Conservation (phyloP, 2,329 filamentous ascomycete species). For the Zymoseptoria tritici region DNA sequence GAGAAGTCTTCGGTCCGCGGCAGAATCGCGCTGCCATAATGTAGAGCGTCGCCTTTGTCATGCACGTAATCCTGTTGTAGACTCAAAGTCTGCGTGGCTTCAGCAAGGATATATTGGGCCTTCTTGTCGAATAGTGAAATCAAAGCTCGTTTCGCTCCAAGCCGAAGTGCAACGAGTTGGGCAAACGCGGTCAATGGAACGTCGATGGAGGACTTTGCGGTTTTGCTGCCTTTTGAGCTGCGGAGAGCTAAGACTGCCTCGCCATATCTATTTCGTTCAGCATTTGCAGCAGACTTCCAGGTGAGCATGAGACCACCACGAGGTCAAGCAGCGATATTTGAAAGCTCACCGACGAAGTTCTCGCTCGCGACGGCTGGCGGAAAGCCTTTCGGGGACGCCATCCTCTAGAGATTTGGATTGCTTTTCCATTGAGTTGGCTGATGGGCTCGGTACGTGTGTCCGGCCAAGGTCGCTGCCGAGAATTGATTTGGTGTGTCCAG, state of each 20-base stretch:
- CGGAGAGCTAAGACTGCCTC: constrained; percentile 6
- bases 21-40: constrained; percentile 28
- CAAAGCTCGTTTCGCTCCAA: constrained; percentile 31
- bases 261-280: constrained; percentile 4
- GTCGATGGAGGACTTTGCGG: constrained; percentile 4
- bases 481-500: not conserved
- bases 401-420: not conserved
- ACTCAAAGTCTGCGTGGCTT: constrained; percentile 38
- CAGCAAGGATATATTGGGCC: constrained; percentile 44
- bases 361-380: not conserved
- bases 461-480: too few species aligned
- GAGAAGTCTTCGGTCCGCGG: constrained; percentile 30
- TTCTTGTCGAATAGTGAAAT: constrained; percentile 43
- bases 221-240: not conserved
- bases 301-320: not conserved
- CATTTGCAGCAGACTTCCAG: not conserved
- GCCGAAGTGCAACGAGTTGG: constrained; percentile 34
- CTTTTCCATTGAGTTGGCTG: not conserved
- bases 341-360: not conserved
- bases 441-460: not conserved
- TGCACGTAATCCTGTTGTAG: constrained; percentile 32
- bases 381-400: not conserved
- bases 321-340: not conserved
- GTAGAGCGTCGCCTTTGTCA: constrained; percentile 26
- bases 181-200: constrained; percentile 37